These are phyloP conservation scores for Apophysomyces ossiformis DNA, from an alignment of 371 early-diverging fungal species.

Conservation along the genomic window DNA sequence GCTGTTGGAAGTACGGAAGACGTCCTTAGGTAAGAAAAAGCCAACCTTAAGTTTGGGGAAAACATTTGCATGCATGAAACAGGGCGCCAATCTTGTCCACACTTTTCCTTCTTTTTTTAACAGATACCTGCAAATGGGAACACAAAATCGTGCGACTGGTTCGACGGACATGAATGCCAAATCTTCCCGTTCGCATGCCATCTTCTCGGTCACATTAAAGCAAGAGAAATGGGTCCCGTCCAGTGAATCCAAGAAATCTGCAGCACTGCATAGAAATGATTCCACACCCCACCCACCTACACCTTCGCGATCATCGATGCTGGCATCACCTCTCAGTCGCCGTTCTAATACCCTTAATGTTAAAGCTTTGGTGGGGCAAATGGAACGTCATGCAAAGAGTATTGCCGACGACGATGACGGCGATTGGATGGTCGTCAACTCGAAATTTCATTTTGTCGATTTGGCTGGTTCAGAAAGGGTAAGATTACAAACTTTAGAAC, in stretches of 20 bases:
- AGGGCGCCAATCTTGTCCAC: conserved; percentile 5
- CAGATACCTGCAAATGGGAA: conserved; percentile 76
- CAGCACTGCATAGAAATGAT: conserved; percentile 7
- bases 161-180: conserved; percentile 97
- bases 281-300: conserved; percentile 16
- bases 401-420: conserved; percentile 35
- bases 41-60: conserved; percentile 12
- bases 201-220: conserved; percentile 90
- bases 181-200: conserved; percentile 97
- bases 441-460: conserved; percentile 98
- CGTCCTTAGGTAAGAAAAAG: conserved; percentile 64
- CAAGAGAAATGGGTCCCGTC: conserved; percentile 67
- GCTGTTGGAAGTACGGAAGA: conserved; percentile 76
- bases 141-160: conserved; percentile 87
- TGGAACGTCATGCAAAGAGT: conserved; percentile 30
- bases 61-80: conserved; percentile 13
- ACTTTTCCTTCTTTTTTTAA: conserved; percentile 15
- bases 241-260: conserved; percentile 2
- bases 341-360: conserved; percentile 40
- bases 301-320: conserved; percentile 30
- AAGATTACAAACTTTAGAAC: not conserved
- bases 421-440: conserved; percentile 58
- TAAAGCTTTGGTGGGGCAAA: conserved; percentile 40
- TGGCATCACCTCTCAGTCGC: conserved; percentile 19
- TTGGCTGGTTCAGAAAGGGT: conserved; percentile 97